Conservation (phyloP, 768 basidiomycete species). For the Holtermannia corniformis region DNA sequence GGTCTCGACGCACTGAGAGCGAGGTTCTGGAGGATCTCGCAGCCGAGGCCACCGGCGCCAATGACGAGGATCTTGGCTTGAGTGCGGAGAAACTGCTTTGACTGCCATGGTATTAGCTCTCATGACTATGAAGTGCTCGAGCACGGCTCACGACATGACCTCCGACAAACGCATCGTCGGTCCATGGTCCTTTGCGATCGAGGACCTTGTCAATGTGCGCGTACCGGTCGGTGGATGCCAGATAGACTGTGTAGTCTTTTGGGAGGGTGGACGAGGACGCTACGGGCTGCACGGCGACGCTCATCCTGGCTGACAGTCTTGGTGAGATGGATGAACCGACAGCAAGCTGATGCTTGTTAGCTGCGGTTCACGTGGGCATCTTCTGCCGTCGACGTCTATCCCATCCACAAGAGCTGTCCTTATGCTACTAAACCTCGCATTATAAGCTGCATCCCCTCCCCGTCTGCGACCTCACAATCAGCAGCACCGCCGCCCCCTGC, state of each 20-base stretch:
- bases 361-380: too few species aligned
- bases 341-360: too few species aligned
- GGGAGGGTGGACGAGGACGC: not conserved
- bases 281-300: not conserved
- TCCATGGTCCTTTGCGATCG: conserved; percentile 77
- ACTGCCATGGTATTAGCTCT: conserved; percentile 45
- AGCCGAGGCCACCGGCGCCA: conserved; percentile 93
- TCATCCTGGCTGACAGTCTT: not conserved
- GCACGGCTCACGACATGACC: conserved; percentile 60
- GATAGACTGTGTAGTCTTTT: conserved; percentile 3
- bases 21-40: conserved; percentile 90
- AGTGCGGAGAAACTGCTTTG: conserved; percentile 73
- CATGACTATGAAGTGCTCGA: not conserved
- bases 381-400: too few species aligned
- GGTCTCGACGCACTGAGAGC: conserved; percentile 53
- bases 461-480: conserved; percentile 16
- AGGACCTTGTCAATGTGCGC: conserved; percentile 77
- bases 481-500: conserved; percentile 26
- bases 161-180: conserved; percentile 65
- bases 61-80: conserved; percentile 91
- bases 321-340: too few species aligned
- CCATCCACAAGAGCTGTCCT: too few species aligned
- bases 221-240: conserved; percentile 49
- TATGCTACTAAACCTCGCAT: too few species aligned
- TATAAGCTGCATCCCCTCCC: too few species aligned